These are phyloP conservation scores for Ustilago xerochloae DNA, from an alignment of 1,284 basidiomycete genomes.

Conservation along the genomic window DNA sequence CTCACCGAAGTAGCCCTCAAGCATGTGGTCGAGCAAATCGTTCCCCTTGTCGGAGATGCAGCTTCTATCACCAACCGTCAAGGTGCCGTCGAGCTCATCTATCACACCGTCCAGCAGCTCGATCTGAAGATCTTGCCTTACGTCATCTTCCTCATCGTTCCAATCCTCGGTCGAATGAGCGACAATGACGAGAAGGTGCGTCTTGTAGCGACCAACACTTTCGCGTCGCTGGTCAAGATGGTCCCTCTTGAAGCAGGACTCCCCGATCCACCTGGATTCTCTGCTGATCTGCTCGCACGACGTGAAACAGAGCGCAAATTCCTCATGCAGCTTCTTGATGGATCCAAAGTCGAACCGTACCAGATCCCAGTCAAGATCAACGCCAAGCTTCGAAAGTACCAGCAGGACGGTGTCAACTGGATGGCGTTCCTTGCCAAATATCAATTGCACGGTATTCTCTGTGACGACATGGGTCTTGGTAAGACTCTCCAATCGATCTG, in stretches of 20 bases:
- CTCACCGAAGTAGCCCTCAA: conserved; percentile 88
- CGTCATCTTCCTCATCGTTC: conserved; percentile 95
- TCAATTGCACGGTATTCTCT: conserved; percentile 96
- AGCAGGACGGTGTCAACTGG: conserved; percentile 99
- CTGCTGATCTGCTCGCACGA: conserved; percentile 82
- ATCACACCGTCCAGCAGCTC: conserved; percentile 88
- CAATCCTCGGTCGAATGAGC: conserved; percentile 96
- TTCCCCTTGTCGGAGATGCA: conserved; percentile 88
- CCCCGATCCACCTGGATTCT: conserved; percentile 92
- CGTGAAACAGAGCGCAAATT: conserved; percentile 87
- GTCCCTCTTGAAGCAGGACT: conserved; percentile 96
- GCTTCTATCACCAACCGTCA: conserved; percentile 82
- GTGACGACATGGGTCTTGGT: conserved; percentile 99
- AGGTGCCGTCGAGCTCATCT: conserved; percentile 84
- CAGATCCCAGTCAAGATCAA: conserved; percentile 87
- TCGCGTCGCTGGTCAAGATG: conserved; percentile 98
- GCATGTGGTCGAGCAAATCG: conserved; percentile 83
- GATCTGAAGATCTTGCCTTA: conserved; percentile 96
- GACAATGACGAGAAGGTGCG: conserved; percentile 91
- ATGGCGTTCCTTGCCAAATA: conserved; percentile 86
- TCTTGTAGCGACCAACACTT: conserved; percentile 92
- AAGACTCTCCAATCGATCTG: conserved; percentile 99
- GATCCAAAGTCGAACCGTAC: conserved; percentile 87
- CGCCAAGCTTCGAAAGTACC: conserved; percentile 94
- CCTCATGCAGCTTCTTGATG: conserved; percentile 86